Evolutionary conservation across 352 stramenopile species (phyloP), one percentile per base, ranked within the genome.

Genomic region (Globisporangium cystogenes): DNA sequence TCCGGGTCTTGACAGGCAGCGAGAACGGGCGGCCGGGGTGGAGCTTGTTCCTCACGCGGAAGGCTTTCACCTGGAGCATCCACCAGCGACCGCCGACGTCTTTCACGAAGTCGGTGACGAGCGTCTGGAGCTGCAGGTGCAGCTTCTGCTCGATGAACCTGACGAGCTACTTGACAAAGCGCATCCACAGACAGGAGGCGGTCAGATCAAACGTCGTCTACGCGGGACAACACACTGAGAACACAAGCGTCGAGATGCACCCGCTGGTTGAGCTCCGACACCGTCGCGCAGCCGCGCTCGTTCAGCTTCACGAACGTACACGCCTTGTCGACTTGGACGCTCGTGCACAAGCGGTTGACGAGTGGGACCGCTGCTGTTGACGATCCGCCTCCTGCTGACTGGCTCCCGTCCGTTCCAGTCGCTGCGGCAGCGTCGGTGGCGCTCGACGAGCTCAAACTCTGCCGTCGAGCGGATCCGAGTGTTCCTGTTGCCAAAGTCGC

Each of bases 261-360:
- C 46, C 78, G 70, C 27, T 72, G 60, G 35, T 87, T 91, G 18
- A 93, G 66, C 47, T 89, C 80, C 16, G 78, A 84, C 1, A 90
- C 72, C 1, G 68, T 55, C 14, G 74, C 67, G 50, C 78, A 91
- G 1, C 70, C 82, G 4, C 78, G 72, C 48, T 93, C 82, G 39
- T 76, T 87, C 10, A 93, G 66, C 46, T 91, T 91, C 49, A 90
- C 76, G 43, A 93, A 91, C 14, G 80, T 89, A 37, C 82, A 91
- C 0, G 61, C 55, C 21, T 86, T 82, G 52, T 91, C 74, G 7
- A 67, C 51, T 56, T 83, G 75, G 10, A 89, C 52, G 16, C 62
- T 91, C 0, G 80, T 91, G 29, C 80, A 88, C 16, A 87, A 47
- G 1, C 75, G 74, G 45, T 64, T 76, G 15, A 79, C 67, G 33